Evolutionary conservation across 1,284 basidiomycete species (phyloP), one percentile per base, ranked within the genome.

Genomic region (Microbotryomycetes sp.): DNA sequence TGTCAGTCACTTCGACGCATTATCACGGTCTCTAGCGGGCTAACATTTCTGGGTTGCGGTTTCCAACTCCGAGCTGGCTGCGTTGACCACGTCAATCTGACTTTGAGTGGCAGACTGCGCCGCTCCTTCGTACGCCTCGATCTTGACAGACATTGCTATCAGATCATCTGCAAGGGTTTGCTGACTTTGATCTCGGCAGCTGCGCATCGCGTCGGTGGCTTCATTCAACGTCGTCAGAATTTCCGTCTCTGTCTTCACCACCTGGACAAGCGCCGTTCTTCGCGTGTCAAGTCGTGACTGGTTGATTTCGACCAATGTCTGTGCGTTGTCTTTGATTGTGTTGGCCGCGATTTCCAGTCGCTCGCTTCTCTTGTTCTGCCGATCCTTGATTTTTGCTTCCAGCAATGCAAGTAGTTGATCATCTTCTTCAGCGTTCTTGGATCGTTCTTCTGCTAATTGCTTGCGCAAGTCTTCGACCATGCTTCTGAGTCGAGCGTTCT

Each of bases 401-500:
- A 58, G 49, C 3, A 58, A 28, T 3, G 49, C 50, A 29, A 58
- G 32, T 2, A 58, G 36, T 15, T 45, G 49, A 36, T 29, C 57
- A 31, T 58, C 57, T 48, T 65, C 64, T 4, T 7, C 6, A 3
- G 36, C 45, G 0, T 22, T 45, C 2, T 12, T 16, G 6, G 32
- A 2, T 4, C 22, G 31, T 25, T 64, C 63, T 1, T 22, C 7
- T 3, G 19, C 32, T 25, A 61, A 56, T 3, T 23, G 4, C 12
- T 4, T 9, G 3, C 49, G 50, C 14, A 65, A 52, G 0, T 15
- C 22, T 4, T 48, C 28, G 36, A 65, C 36, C 32, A 59, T 14
- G n/a, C 22, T 7, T 12, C 32, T 45, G 6, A 70, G 32, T 12
- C 50, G 58, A 2, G 51, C 56, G 50, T 68, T 71, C 68, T 71